Evolutionary conservation across 2,329 filamentous ascomycete species (phyloP), one percentile per base, ranked within the genome.

Genomic region (Talaromyces sp.): DNA sequence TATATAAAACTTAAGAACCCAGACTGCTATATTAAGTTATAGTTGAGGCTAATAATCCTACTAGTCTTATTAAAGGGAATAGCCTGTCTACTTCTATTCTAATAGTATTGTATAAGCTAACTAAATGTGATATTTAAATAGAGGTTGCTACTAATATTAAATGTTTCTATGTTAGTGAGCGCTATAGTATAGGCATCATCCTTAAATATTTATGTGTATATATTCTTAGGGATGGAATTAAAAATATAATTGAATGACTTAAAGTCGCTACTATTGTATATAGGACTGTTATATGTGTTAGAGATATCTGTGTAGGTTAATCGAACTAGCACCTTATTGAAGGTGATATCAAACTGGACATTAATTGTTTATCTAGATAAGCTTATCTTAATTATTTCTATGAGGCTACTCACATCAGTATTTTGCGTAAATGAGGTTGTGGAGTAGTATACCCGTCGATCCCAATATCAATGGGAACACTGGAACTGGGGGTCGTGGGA

Each of bases 291-390:
- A 49, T 49, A 19, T 25, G 13, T 27, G 22, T 27, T 19, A 33
- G 31, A 33, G 15, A 25, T 15, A 27, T 61, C n/a, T 17, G 47
- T 25, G 17, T 5, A 25, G 22, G 41, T 49, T 25, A 41, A 61
- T 17, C 43, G 58, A 33, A 61, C 17, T 2, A 49, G 22, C 25
- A 61, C 58, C 19, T 25, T 41, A 35, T 61, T 22, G 31, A 61
- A 61, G 37, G 58, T 37, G 31, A 25, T 61, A 25, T 61, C 58
- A 49, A 61, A 61, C 41, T 49, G 41, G 58, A 61, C 41, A 17
- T 61, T 25, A 27, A 61, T 61, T 19, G 22, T 47, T 61, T 61
- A 25, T 49, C 39, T 41, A 2, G 58, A 41, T 3, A 41, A 47
- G 31, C 58, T 41, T 31, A 61, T 61, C 22, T 61, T n/a, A 49